A percentile compares a stretch with the other conserved stretches of the same genome.
Evolutionary conservation across 768 basidiomycete species (phyloP).

Genomic region (Krasilnikovozyma curviuscula): DNA sequence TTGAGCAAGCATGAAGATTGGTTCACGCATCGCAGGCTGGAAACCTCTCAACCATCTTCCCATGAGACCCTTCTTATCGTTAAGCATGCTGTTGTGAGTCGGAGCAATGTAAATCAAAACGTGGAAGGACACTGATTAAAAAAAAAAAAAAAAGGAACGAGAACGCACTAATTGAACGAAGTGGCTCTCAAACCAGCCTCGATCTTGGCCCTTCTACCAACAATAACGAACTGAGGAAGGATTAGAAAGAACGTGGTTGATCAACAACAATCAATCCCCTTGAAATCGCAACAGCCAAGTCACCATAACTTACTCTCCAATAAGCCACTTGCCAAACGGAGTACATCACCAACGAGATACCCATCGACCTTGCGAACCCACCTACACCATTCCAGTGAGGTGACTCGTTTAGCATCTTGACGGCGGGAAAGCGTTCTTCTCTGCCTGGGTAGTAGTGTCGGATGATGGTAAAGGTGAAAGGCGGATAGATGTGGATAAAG

Average conservation of each 20-base stretch:
- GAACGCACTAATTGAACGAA: conserved; percentile 9
- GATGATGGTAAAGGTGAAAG: conserved; percentile 77
- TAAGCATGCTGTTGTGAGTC: background rate
- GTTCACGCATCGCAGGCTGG: conserved; percentile 7
- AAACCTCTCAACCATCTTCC: conserved; percentile 10
- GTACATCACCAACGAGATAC: conserved; percentile 71
- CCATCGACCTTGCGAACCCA: too few species aligned
- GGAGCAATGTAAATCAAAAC: background rate
- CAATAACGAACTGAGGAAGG: conserved; percentile 2
- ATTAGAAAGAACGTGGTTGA: background rate
- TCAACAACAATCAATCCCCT: background rate
- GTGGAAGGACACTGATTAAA: background rate
- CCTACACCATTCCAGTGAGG: conserved; percentile 46
- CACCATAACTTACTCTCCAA: background rate
- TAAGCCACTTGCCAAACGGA: background rate
- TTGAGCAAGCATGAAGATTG: conserved; percentile 12
- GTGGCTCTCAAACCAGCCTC: conserved; percentile 1
- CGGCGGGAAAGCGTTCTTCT: conserved; percentile 64
- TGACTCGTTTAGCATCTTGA: conserved; percentile 48
- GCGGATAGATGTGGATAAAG: conserved; percentile 86
- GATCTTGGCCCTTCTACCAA: conserved; percentile 9
- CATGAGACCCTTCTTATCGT: conserved; percentile 12
- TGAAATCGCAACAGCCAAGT: too few species aligned
- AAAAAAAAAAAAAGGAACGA: background rate
- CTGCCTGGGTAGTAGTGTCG: conserved; percentile 73